Conservation (phyloP, 495 filamentous ascomycete species). For the Lichenothelia convexa region DNA sequence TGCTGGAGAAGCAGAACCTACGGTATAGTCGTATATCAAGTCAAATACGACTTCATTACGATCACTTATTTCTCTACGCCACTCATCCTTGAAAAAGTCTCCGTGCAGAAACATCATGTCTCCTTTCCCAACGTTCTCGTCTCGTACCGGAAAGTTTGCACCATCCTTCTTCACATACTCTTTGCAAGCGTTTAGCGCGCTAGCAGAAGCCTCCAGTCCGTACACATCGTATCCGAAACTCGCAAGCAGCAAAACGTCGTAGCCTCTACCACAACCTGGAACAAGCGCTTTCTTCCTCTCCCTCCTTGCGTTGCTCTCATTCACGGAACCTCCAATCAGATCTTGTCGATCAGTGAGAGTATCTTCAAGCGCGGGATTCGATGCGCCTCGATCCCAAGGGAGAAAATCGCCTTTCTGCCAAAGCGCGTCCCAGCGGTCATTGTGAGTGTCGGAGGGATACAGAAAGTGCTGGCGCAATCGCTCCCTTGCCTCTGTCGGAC, state of each 20-base stretch:
- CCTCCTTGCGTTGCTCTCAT: slow-evolving; percentile 18
- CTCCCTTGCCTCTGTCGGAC: slow-evolving; percentile 2
- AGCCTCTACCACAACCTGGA: slow-evolving; percentile 49
- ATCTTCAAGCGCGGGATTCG: slow-evolving; percentile 50
- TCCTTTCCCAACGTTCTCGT: slow-evolving; percentile 31
- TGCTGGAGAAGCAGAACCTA: slow-evolving; percentile 22
- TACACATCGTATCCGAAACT: slow-evolving; percentile 33
- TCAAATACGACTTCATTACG: slow-evolving; percentile 41
- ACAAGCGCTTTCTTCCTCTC: slow-evolving; percentile 23
- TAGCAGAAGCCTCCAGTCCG: slow-evolving; percentile 47
- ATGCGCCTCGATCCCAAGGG: slow-evolving; percentile 51
- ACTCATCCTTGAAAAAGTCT: slow-evolving; percentile 57
- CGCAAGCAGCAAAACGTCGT: slow-evolving; percentile 16
- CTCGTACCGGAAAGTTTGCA: slow-evolving; percentile 27
- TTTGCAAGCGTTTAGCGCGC: slow-evolving; percentile 36
- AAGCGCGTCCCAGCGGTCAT: slow-evolving; percentile 36
- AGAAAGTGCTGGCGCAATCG: slow-evolving; percentile 15
- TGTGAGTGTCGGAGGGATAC: slow-evolving; percentile 6
- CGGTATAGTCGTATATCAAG: slow-evolving; percentile 72
- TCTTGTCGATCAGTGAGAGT: slow-evolving; percentile 28
- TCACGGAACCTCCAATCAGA: slow-evolving; percentile 28
- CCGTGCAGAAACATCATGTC: slow-evolving; percentile 40
- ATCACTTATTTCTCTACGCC: slow-evolving; percentile 28
- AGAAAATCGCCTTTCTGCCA: slow-evolving; percentile 43
- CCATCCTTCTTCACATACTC: slow-evolving; percentile 20